Percentiles rank a stretch among this genome's conserved stretches.
Conservation (phyloP, 371 early-diverging fungal genomes). For the Rhizopus delemar region DNA sequence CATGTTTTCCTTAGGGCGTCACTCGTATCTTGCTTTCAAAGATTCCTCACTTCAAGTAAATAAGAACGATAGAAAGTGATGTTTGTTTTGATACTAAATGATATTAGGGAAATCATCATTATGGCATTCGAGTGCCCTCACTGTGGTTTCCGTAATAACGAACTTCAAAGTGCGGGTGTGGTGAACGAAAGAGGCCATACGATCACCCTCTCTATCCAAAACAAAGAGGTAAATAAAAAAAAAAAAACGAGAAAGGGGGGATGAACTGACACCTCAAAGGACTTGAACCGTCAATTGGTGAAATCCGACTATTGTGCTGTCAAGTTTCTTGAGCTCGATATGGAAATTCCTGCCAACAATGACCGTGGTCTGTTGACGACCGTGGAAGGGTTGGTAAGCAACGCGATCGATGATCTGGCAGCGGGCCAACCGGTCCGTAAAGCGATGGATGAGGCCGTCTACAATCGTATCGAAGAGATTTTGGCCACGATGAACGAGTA, state of each 20-base stretch:
- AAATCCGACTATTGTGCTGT: constrained; percentile 84
- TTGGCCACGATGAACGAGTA: constrained; percentile 66
- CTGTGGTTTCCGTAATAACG: constrained; percentile 88
- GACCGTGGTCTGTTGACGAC: constrained; percentile 84
- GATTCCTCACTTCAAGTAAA: constrained; percentile 87
- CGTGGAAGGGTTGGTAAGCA: constrained; percentile 82
- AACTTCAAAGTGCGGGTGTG: constrained; percentile 85
- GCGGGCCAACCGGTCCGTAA: constrained; percentile 80
- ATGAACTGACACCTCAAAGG: constrained; percentile 34
- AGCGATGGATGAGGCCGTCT: constrained; percentile 60
- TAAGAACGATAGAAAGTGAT: neutral
- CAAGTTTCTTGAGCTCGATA: constrained; percentile 79
- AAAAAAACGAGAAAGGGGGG: neutral
- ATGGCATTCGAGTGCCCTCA: constrained; percentile 95
- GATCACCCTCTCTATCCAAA: constrained; percentile 61
- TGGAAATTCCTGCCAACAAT: constrained; percentile 85
- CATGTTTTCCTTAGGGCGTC: constrained; percentile 58
- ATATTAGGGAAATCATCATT: constrained; percentile 76
- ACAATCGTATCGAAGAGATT: constrained; percentile 75
- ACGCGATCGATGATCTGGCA: constrained; percentile 80
- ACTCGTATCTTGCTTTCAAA: constrained; percentile 86
- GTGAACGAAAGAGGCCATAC: constrained; percentile 80
- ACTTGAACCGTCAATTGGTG: constrained; percentile 90
- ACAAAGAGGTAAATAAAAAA: constrained; percentile 47
- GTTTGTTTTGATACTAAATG: neutral